Conservation (phyloP, 306 rosid genomes). For the Fragaria iinumae region DNA sequence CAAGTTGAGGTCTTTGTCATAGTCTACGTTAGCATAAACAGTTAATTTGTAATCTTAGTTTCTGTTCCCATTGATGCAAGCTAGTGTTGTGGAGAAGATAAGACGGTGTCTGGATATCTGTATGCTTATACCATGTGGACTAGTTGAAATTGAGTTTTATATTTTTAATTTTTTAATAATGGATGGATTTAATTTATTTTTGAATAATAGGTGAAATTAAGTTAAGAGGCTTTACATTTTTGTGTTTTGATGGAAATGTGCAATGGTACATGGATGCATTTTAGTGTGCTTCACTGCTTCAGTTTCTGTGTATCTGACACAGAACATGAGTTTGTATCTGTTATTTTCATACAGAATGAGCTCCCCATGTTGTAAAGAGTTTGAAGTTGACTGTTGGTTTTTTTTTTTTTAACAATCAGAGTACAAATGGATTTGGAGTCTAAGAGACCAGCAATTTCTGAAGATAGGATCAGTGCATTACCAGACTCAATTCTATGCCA, state of each 20-base stretch:
- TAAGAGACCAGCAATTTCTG: background rate
- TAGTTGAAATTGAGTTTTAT: no score
- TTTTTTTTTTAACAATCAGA: background rate
- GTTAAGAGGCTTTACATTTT: no score
- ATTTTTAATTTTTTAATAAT: no score
- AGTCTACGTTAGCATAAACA: background rate
- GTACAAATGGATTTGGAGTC: background rate
- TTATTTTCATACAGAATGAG: background rate
- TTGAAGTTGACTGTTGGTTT: background rate
- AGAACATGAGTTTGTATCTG: no score
- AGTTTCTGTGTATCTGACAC: no score
- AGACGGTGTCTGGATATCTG: background rate
- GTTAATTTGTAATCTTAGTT: background rate
- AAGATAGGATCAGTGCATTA: conserved; percentile 8
- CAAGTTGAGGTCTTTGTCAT: no score
- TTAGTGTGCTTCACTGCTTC: no score
- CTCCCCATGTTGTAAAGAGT: background rate
- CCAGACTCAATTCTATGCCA: background rate
- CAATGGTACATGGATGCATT: no score
- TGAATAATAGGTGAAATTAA: no score
- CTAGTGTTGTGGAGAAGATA: background rate
- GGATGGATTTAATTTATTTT: no score
- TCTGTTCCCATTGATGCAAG: background rate
- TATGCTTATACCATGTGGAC: no score
- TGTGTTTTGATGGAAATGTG: no score